phyloP scores from a whole-genome alignment of 352 stramenopile species.

The Globisporangium nodosum region DNA sequence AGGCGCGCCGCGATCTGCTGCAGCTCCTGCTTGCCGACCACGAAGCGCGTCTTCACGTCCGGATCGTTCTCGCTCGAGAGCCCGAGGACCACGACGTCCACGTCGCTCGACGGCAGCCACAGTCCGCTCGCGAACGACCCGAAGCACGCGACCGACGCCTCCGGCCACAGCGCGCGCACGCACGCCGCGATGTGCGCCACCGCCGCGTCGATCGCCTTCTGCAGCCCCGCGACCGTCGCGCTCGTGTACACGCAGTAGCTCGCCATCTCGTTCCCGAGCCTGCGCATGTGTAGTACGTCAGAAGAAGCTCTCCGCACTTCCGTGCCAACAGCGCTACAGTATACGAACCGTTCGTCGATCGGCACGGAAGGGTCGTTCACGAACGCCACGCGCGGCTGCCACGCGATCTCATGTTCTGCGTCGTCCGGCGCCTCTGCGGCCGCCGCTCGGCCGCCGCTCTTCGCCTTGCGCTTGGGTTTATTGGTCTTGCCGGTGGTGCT shows the following conservation, averaged over 20 bases:
- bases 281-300: background rate
- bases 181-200: constrained; percentile 59
- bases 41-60: constrained; percentile 41
- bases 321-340: background rate
- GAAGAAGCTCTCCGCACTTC: background rate
- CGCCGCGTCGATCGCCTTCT: constrained; percentile 61
- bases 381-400: constrained; percentile 21
- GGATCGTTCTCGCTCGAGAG: constrained; percentile 34
- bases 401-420: constrained; percentile 20
- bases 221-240: constrained; percentile 40
- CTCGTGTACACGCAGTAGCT: constrained; percentile 66
- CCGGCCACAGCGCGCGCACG: constrained; percentile 71
- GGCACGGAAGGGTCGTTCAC: constrained; percentile 30
- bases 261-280: constrained; percentile 55
- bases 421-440: background rate
- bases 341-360: constrained; percentile 24
- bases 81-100: constrained; percentile 84
- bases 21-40: constrained; percentile 44
- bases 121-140: constrained; percentile 83
- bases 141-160: constrained; percentile 67
- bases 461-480: constrained; percentile 6
- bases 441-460: background rate
- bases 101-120: constrained; percentile 85
- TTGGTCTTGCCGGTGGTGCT: constrained; percentile 1
- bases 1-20: constrained; percentile 51